Evolutionary conservation across 208 protist species (phyloP).

Genomic region (Trypanosoma caninum): DNA sequence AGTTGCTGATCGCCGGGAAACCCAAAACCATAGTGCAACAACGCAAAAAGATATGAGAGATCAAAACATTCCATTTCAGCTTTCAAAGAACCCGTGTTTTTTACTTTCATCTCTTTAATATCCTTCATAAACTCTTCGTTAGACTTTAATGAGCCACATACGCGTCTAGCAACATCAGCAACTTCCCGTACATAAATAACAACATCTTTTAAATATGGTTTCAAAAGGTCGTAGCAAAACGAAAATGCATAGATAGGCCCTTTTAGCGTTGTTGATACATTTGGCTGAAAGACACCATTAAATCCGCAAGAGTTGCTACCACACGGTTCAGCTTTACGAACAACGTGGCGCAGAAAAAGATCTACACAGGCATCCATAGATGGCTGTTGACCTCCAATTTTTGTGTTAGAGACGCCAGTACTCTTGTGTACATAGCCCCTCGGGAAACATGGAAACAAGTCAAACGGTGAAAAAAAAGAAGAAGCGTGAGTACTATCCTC

Average conservation of each 20-base stretch:
- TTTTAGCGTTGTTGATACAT: constrained; percentile 29
- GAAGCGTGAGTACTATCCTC: not conserved
- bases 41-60: constrained; percentile 62
- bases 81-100: constrained; percentile 24
- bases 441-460: constrained; percentile 34
- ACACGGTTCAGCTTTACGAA: constrained; percentile 27
- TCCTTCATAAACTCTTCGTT: constrained; percentile 16
- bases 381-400: constrained; percentile 7
- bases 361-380: constrained; percentile 42
- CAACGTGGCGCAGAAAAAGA: constrained; percentile 36
- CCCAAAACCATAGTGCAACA: constrained; percentile 60
- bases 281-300: constrained; percentile 59
- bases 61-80: constrained; percentile 74
- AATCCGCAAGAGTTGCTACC: constrained; percentile 38
- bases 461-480: not conserved
- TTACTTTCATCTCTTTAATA: not conserved
- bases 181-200: constrained; percentile 27
- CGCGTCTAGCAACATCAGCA: constrained; percentile 18
- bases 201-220: constrained; percentile 24
- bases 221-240: constrained; percentile 58
- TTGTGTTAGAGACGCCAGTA: constrained; percentile 22
- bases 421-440: constrained; percentile 12
- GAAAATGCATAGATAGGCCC: constrained; percentile 73
- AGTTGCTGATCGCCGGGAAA: constrained; percentile 49
- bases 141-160: constrained; percentile 27